phyloP scores from a whole-genome alignment of 1,284 basidiomycete species.

The Caloboletus firmus region DNA sequence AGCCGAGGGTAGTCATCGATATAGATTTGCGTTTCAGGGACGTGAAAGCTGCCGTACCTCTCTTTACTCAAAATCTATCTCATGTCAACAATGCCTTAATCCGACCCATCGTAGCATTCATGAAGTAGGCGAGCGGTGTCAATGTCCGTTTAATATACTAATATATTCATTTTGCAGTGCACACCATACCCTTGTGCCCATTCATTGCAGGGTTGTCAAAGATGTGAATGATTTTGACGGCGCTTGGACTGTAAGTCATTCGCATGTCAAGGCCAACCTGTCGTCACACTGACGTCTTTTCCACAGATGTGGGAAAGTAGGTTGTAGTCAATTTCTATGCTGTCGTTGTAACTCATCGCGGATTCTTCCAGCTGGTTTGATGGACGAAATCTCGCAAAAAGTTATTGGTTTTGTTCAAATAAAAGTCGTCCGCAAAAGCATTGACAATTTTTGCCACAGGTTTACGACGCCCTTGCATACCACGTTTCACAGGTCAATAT shows the following conservation, averaged over 20 bases:
- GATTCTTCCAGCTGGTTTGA: slow-evolving; percentile 62
- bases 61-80: slow-evolving; percentile 84
- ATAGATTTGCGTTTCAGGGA: slow-evolving; percentile 96
- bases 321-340: slow-evolving; percentile 26
- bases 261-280: background rate
- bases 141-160: slow-evolving; percentile 10
- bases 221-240: slow-evolving; percentile 83
- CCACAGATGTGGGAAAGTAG: slow-evolving; percentile 81
- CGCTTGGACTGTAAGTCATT: slow-evolving; percentile 76
- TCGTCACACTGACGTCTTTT: slow-evolving; percentile 15
- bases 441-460: slow-evolving; percentile 41
- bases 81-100: slow-evolving; percentile 95
- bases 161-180: slow-evolving; percentile 50
- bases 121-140: slow-evolving; percentile 70
- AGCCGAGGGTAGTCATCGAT: slow-evolving; percentile 74
- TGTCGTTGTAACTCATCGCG: slow-evolving; percentile 17
- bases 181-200: slow-evolving; percentile 89
- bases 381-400: slow-evolving; percentile 80
- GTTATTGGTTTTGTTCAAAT: slow-evolving; percentile 36
- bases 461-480: slow-evolving; percentile 88
- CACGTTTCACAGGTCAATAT: slow-evolving; percentile 88
- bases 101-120: slow-evolving; percentile 96
- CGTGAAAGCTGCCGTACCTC: slow-evolving; percentile 92
- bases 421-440: background rate
- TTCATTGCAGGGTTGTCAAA: slow-evolving; percentile 83